Conservation (phyloP, 202 grass and related monocot species). For the Musa balbisiana region DNA sequence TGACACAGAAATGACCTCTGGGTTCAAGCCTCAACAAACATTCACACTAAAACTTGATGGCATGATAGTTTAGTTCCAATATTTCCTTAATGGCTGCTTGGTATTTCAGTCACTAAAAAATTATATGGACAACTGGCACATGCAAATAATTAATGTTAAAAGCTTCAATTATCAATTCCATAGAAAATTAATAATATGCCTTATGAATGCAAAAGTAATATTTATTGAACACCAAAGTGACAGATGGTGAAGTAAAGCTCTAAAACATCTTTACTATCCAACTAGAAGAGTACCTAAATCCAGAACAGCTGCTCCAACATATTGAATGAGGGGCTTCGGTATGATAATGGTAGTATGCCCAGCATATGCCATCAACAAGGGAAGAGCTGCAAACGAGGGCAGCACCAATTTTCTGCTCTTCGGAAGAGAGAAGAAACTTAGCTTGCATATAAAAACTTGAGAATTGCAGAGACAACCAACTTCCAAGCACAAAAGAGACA, state of each 20-base stretch:
- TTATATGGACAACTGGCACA: too few species aligned
- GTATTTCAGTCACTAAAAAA: too few species aligned
- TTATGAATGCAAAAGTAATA: neutral
- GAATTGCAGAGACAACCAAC: neutral
- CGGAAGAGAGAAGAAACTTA: neutral
- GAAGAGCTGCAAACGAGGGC: constrained; percentile 83
- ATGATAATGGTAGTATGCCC: constrained; percentile 89
- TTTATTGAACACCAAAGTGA: neutral
- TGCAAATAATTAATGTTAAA: too few species aligned
- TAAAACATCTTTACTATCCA: neutral
- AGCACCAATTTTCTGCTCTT: constrained; percentile 69
- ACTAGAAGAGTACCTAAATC: constrained; percentile 57
- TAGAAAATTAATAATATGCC: neutral
- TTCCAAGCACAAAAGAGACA: neutral
- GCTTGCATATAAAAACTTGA: neutral
- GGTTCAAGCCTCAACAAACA: neutral
- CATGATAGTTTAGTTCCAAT: neutral
- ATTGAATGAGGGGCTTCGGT: constrained; percentile 80
- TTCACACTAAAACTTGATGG: neutral
- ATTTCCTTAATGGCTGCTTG: too few species aligned
- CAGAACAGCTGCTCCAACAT: constrained; percentile 76
- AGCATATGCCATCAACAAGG: constrained; percentile 96
- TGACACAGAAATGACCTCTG: too few species aligned
- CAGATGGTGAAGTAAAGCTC: neutral
- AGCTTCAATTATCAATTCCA: too few species aligned